phyloP scores from a whole-genome alignment of 176 grass and related monocot species.

The Juncus inflexus region DNA sequence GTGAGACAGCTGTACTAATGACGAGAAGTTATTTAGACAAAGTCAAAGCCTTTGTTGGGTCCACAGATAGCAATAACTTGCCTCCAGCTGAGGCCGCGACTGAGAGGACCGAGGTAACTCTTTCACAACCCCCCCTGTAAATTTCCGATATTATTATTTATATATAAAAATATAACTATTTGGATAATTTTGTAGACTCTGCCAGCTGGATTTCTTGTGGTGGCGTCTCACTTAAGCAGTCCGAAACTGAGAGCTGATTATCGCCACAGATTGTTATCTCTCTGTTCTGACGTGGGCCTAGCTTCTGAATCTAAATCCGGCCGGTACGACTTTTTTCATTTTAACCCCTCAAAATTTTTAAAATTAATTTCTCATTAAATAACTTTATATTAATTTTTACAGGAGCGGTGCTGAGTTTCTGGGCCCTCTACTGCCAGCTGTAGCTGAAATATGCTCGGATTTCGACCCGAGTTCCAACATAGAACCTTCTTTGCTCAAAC shows the following conservation, averaged over 20 bases:
- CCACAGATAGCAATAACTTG: conserved; percentile 55
- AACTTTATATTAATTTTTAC: conserved; percentile 36
- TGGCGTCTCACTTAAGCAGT: conserved; percentile 82
- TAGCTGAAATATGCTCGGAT: conserved; percentile 99
- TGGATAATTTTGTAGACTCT: conserved; percentile 78
- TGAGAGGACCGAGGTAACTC: conserved; percentile 75
- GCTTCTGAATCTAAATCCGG: conserved; percentile 95
- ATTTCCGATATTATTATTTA: conserved; percentile 19
- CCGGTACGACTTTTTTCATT: conserved; percentile 45
- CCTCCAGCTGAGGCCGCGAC: conserved; percentile 74
- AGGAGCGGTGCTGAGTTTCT: conserved; percentile 99
- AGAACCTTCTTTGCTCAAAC: conserved; percentile 86
- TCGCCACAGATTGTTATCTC: conserved; percentile 85
- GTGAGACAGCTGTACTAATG: conserved; percentile 98
- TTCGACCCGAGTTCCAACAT: conserved; percentile 89
- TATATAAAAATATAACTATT: conserved; percentile 44
- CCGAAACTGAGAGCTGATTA: conserved; percentile 88
- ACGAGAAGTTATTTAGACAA: conserved; percentile 99
- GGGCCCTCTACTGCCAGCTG: conserved; percentile 83
- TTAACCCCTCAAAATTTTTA: conserved; percentile 4
- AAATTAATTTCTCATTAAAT: conserved; percentile 15
- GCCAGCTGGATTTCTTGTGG: conserved; percentile 90
- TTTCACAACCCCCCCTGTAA: conserved; percentile 18
- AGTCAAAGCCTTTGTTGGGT: conserved; percentile 72
- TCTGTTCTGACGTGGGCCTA: conserved; percentile 98